Percentiles rank a stretch among this genome's conserved stretches.
These are phyloP conservation scores for Fraxinus albicans DNA, from an alignment of 305 asterid genomes.

Conservation along the genomic window DNA sequence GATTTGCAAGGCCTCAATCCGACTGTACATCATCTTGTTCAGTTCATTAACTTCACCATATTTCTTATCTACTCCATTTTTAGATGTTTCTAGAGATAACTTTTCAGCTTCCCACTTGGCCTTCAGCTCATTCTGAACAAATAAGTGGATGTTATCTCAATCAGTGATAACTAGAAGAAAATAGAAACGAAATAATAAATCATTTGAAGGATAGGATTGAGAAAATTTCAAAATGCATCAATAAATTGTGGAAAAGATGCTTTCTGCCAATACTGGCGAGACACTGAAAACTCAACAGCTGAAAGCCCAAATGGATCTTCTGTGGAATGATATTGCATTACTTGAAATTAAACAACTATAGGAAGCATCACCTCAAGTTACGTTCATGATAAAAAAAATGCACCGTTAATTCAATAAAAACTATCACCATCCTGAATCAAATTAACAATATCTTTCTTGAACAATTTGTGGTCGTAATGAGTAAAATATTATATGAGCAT, in stretches of 20 bases:
- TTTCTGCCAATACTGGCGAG: background rate
- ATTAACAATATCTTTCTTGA: background rate
- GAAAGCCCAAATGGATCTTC: background rate
- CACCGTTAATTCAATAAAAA: background rate
- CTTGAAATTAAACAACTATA: background rate
- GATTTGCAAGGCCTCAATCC: conserved; percentile 87
- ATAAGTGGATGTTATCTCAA: background rate
- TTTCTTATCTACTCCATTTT: conserved; percentile 71
- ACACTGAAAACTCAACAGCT: background rate
- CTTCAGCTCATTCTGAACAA: conserved; percentile 64
- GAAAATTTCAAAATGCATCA: background rate
- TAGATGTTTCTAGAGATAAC: conserved; percentile 64
- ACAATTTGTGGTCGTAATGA: background rate
- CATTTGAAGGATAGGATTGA: background rate
- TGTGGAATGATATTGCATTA: background rate
- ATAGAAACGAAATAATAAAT: background rate
- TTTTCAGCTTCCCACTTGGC: conserved; percentile 74
- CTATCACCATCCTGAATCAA: background rate
- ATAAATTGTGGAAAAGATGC: background rate
- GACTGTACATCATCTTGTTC: conserved; percentile 81
- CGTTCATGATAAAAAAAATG: background rate
- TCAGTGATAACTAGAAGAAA: background rate
- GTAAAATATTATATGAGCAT: background rate
- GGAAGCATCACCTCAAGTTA: background rate
- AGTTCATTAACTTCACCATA: conserved; percentile 75